Conservation (phyloP, 2,329 filamentous ascomycete species). For the Ceratocystis huliohia region DNA sequence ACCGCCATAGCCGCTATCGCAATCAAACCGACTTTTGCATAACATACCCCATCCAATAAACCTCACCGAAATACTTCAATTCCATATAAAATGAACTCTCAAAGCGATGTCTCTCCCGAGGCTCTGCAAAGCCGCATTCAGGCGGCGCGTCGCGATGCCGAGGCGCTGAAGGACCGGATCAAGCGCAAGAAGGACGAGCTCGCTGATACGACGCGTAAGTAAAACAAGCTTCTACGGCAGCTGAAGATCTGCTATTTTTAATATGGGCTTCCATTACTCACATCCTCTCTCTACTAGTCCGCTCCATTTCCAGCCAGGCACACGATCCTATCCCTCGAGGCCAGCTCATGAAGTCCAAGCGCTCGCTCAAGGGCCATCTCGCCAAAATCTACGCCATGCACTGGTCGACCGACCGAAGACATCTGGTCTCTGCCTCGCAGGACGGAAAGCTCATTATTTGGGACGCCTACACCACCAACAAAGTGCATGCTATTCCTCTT, state of each 20-base stretch:
- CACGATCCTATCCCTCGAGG: slow-evolving; percentile 87
- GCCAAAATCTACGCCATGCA: slow-evolving; percentile 99
- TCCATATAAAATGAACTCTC: slow-evolving; percentile 38
- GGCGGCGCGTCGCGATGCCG: slow-evolving; percentile 88
- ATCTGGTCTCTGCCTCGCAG: slow-evolving; percentile 94
- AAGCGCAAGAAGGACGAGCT: slow-evolving; percentile 99
- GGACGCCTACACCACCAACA: slow-evolving; percentile 99
- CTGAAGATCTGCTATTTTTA: neutral
- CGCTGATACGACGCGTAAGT: slow-evolving; percentile 92
- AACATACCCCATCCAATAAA: neutral
- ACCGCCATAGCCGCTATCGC: neutral
- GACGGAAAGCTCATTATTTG: slow-evolving; percentile 99
- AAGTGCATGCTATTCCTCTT: slow-evolving; percentile 94
- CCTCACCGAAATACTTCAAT: neutral
- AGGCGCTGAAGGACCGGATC: slow-evolving; percentile 95
- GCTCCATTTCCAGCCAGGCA: slow-evolving; percentile 80
- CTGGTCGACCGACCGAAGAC: slow-evolving; percentile 96
- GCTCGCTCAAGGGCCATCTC: slow-evolving; percentile 91
- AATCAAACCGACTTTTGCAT: neutral
- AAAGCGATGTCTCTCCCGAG: slow-evolving; percentile 55
- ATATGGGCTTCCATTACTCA: neutral
- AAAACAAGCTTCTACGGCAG: neutral
- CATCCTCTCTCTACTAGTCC: slow-evolving; percentile 49
- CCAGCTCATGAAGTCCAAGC: slow-evolving; percentile 90
- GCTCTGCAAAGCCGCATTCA: slow-evolving; percentile 89